Base-by-base conservation (phyloP, 2,329 filamentous ascomycete species). In the Paecilomyces variotii region DNA sequence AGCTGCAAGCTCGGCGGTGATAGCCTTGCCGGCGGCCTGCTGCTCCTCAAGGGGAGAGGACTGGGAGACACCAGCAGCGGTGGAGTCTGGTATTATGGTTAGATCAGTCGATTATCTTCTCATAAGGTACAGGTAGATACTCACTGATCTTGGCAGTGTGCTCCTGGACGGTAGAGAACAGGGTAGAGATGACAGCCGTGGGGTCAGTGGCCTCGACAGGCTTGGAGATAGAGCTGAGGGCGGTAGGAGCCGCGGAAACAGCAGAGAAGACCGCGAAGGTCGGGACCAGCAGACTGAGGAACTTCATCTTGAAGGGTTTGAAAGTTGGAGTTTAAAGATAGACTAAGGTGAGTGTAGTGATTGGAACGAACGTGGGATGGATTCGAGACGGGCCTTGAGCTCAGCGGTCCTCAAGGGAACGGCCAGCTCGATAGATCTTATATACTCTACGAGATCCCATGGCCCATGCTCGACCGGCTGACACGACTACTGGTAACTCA, bases 1-100 rank as follows among this genome's bases (percentile, higher is more conserved):
- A 25, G 57, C 59, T 6, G 55, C 52, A 26, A 61, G 55, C n/a
- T 28, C 25, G 2, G 57, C 56, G 2, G 25, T 57, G 55, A 60
- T 59, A 26, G 50, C 53, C 14, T 24, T 14, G 26, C 24, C 39
- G 24, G 58, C 52, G 10, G 55, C 30, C 24, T 53, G 19, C 7
- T 55, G 55, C 12, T 26, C 51, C 25, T 26, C 24, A 2, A 27
- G 4, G 24, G 51, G 24, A 12, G 51, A 53, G 24, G 51, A 53
- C 11, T 26, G n/a, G 2, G 51, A 53, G 14, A 53, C 51, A 27
- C 28, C 24, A 11, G 51, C 51, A 9, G 51, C 51, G 14, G 51
- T 53, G 28, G 10, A 12, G 51, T 53, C 51, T 53, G n/a, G n/a
- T 45, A n/a, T 45, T 45, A 45, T 19, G 9, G n/a, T 19, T 19